Evolutionary conservation across 2,329 filamentous ascomycete species (phyloP).

Genomic region (Paraconiothyrium sp.): DNA sequence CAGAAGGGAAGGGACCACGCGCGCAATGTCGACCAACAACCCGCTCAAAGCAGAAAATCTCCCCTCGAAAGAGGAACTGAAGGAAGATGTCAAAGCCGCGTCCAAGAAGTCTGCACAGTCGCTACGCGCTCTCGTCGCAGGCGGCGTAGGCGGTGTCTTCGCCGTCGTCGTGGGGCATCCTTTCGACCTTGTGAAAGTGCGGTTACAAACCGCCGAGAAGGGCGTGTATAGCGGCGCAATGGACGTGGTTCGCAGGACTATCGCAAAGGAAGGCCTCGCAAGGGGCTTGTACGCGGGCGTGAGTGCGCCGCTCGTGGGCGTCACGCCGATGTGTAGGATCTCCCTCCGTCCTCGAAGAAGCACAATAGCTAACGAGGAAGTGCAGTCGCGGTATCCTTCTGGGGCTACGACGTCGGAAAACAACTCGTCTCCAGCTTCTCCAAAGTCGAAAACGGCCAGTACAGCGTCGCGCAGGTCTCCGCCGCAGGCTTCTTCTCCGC

Average conservation of each 20-base stretch:
- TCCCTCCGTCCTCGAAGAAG: constrained; percentile 6
- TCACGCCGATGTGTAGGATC: constrained; percentile 96
- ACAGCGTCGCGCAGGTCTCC: constrained; percentile 86
- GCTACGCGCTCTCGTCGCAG: constrained; percentile 84
- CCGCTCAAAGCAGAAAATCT: constrained; percentile 37
- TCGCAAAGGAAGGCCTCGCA: constrained; percentile 83
- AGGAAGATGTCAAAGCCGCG: constrained; percentile 61
- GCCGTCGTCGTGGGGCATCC: constrained; percentile 94
- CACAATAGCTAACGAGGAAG: constrained; percentile 16
- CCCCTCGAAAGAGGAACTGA: constrained; percentile 56
- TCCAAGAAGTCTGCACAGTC: constrained; percentile 67
- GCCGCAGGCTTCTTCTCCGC: constrained; percentile 94
- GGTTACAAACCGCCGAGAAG: constrained; percentile 92
- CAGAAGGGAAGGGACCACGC: background rate
- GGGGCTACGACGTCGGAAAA: constrained; percentile 96
- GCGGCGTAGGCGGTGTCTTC: constrained; percentile 92
- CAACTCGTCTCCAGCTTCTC: constrained; percentile 77
- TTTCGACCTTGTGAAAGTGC: constrained; percentile 97
- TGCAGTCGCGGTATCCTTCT: constrained; percentile 72
- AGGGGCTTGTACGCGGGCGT: constrained; percentile 95
- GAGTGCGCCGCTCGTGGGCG: constrained; percentile 90
- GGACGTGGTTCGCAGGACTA: constrained; percentile 88
- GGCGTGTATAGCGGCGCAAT: constrained; percentile 90
- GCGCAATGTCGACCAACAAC: constrained; percentile 13
- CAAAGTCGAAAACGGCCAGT: constrained; percentile 72